phyloP scores from a whole-genome alignment of 192 early-diverging fungal genomes.

The Mortierella claussenii region DNA sequence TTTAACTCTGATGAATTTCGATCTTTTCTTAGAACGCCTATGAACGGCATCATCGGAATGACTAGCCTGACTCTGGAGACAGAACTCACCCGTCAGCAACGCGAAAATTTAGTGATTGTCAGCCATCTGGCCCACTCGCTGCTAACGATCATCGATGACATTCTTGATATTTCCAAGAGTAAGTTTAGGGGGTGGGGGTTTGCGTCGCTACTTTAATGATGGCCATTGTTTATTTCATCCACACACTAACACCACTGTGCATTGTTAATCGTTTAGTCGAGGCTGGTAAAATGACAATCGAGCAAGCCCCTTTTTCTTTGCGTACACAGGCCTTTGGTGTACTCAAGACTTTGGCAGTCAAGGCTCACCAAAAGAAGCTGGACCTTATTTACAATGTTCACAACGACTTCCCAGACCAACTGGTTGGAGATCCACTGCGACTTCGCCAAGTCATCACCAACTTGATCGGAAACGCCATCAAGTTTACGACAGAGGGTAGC shows the following conservation, averaged over 20 bases:
- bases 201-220: too few relatives aligned
- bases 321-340: conserved; percentile 70
- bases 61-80: conserved; percentile 79
- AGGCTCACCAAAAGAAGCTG: conserved; percentile 80
- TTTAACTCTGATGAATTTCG: too few relatives aligned
- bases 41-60: conserved; percentile 87
- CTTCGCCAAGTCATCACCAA: conserved; percentile 86
- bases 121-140: conserved; percentile 76
- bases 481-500: conserved; percentile 83
- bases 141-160: conserved; percentile 83
- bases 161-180: conserved; percentile 86
- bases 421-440: conserved; percentile 80
- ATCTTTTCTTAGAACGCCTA: conserved; percentile 72
- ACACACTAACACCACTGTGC: not conserved
- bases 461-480: conserved; percentile 85
- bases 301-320: conserved; percentile 75
- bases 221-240: too few relatives aligned
- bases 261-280: conserved; percentile 63
- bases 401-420: conserved; percentile 71
- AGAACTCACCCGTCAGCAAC: conserved; percentile 81
- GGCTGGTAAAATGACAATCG: conserved; percentile 84
- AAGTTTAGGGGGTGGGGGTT: conserved; percentile 11
- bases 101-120: conserved; percentile 85
- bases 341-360: conserved; percentile 76
- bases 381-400: conserved; percentile 75